A percentile compares a stretch with the other conserved stretches of the same genome.
These are phyloP conservation scores for Gamsiella multidivaricata DNA, from an alignment of 192 early-diverging fungal genomes.

Conservation along the genomic window DNA sequence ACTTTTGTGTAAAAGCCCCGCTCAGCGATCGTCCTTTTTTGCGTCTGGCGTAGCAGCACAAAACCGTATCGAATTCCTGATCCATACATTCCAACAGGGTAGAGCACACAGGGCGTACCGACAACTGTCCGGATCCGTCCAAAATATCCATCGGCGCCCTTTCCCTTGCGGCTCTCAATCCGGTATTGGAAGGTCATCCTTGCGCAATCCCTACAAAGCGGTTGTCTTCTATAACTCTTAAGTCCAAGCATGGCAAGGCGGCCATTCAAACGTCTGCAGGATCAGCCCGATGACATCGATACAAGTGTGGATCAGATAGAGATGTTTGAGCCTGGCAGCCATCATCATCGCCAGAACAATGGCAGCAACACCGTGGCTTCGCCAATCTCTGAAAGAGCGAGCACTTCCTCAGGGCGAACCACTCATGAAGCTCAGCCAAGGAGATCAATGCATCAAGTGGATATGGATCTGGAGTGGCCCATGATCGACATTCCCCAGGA, in stretches of 20 bases:
- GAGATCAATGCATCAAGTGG: constrained; percentile 47
- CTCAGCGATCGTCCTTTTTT: too few relatives aligned
- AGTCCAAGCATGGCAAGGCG: constrained; percentile 25
- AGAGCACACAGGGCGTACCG: too few relatives aligned
- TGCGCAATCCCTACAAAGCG: too few relatives aligned
- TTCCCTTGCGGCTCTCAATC: too few relatives aligned
- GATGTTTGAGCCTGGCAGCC: constrained; percentile 38
- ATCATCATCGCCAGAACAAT: constrained; percentile 17
- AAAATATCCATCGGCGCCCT: too few relatives aligned
- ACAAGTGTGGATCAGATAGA: constrained; percentile 38
- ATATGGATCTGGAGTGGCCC: constrained; percentile 52
- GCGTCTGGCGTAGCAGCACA: too few relatives aligned
- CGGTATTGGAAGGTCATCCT: too few relatives aligned
- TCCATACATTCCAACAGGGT: too few relatives aligned
- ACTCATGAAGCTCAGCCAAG: constrained; percentile 29
- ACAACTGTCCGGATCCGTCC: too few relatives aligned
- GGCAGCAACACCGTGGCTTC: constrained; percentile 18
- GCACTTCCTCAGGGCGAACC: constrained; percentile 35
- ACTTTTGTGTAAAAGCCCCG: too few relatives aligned
- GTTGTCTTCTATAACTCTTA: too few relatives aligned
- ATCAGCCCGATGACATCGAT: constrained; percentile 46
- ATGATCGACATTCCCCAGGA: constrained; percentile 59
- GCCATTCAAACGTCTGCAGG: constrained; percentile 43
- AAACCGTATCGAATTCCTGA: too few relatives aligned
- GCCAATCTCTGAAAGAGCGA: constrained; percentile 32